phyloP scores from a whole-genome alignment of 2,329 filamentous ascomycete species.

The Leptographium flavum region DNA sequence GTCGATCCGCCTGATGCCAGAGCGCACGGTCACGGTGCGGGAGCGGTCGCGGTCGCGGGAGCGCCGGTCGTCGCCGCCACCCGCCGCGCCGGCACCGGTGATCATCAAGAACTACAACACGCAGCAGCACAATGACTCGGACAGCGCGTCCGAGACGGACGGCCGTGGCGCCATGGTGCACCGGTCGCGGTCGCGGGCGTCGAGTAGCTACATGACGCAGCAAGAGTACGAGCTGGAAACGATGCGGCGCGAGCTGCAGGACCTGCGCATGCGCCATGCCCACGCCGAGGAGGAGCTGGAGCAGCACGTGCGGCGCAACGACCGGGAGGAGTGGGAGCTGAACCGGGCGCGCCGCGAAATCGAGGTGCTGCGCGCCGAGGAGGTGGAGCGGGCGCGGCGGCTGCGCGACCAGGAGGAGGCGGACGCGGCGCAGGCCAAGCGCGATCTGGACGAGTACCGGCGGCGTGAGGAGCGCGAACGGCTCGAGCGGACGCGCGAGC shows the following conservation, averaged over 20 bases:
- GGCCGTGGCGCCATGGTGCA: conserved; percentile 11
- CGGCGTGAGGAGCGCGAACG: conserved; percentile 16
- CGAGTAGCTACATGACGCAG: conserved; percentile 21
- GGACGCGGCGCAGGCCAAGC: conserved; percentile 13
- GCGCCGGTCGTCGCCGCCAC: conserved; percentile 29
- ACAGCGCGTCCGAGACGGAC: conserved; percentile 17
- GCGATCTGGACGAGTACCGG: conserved; percentile 22
- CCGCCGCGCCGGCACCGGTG: conserved; percentile 34
- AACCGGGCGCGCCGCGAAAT: conserved; percentile 26
- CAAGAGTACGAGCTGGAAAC: conserved; percentile 25
- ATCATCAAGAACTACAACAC: conserved; percentile 42
- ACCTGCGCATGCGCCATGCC: conserved; percentile 25
- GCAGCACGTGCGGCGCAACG: conserved; percentile 34
- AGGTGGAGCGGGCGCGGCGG: conserved; percentile 20
- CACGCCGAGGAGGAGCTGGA: conserved; percentile 29
- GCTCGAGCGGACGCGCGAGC: conserved; percentile 15
- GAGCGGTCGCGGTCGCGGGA: conserved; percentile 26
- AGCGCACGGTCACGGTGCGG: conserved; percentile 29
- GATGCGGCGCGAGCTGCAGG: conserved; percentile 28
- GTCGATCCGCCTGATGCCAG: conserved; percentile 27
- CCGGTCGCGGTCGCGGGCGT: conserved; percentile 14
- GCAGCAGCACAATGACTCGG: conserved; percentile 27
- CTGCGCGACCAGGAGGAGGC: conserved; percentile 19
- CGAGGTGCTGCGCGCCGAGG: conserved; percentile 25
- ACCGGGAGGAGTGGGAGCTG: conserved; percentile 28